Conservation (phyloP, 2,329 filamentous ascomycete species). For the Plenodomus biglobosus region DNA sequence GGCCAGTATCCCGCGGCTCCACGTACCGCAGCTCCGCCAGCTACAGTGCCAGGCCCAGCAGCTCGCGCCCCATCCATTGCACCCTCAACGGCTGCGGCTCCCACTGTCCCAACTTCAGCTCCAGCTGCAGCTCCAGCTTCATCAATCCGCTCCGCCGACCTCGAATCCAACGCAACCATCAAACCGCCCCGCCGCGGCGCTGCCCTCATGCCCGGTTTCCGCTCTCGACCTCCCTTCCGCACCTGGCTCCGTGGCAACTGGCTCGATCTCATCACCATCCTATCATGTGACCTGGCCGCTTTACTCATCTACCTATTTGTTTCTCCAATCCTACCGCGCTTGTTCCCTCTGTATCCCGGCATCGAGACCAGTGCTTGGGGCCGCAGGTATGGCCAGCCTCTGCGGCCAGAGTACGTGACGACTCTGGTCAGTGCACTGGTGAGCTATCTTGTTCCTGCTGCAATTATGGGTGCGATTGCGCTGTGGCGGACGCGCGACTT, state of each 20-base stretch:
- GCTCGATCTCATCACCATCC: constrained; percentile 67
- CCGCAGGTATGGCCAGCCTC: constrained; percentile 62
- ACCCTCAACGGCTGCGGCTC: background rate
- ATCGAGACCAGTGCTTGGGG: constrained; percentile 40
- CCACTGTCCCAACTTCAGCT: background rate
- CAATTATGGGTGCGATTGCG: constrained; percentile 64
- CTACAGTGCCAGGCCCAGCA: background rate
- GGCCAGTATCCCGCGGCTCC: background rate
- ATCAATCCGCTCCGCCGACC: background rate
- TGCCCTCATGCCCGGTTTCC: constrained; percentile 8
- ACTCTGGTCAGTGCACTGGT: constrained; percentile 67
- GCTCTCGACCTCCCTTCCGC: constrained; percentile 14
- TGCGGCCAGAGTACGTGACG: constrained; percentile 68
- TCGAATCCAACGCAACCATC: background rate
- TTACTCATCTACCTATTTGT: constrained; percentile 35
- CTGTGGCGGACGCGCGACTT: constrained; percentile 54
- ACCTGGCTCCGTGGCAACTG: constrained; percentile 31
- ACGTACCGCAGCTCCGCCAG: background rate
- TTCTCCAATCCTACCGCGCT: constrained; percentile 60
- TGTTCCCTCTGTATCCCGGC: constrained; percentile 50
- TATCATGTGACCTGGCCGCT: constrained; percentile 60
- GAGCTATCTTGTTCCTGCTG: constrained; percentile 63
- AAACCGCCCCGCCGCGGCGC: background rate
- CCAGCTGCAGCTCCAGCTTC: background rate
- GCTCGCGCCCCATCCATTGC: background rate